Percentiles rank a stretch among this genome's conserved stretches.
phyloP scores from a whole-genome alignment of 1,284 basidiomycete species.

The Cystobasidium sp. region DNA sequence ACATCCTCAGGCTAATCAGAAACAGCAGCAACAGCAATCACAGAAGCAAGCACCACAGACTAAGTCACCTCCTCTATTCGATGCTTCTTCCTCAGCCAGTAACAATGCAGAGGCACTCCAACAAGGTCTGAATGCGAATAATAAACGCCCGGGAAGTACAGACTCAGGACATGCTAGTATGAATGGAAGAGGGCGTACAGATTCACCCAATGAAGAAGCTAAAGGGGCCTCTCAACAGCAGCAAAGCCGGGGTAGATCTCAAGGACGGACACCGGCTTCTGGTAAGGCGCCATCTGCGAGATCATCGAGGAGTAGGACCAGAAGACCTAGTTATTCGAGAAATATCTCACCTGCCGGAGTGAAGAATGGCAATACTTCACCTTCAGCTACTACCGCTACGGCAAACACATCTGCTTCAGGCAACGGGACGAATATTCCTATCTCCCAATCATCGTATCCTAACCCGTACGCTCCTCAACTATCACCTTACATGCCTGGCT shows the following conservation, averaged over 20 bases:
- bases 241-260: constrained; percentile 11
- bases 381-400: background rate
- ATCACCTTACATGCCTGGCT: constrained; percentile 18
- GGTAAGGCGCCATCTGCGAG: constrained; percentile 35
- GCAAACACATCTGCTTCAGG: background rate
- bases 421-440: background rate
- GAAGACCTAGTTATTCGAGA: constrained; percentile 34
- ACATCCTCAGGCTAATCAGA: background rate
- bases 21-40: constrained; percentile 6
- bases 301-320: constrained; percentile 23
- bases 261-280: constrained; percentile 22
- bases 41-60: background rate
- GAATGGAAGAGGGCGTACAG: background rate
- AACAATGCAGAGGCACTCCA: background rate
- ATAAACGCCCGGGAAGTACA: constrained; percentile 17
- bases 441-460: background rate
- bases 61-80: background rate
- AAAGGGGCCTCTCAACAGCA: constrained; percentile 6
- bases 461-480: constrained; percentile 26
- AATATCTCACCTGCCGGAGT: constrained; percentile 29
- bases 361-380: background rate
- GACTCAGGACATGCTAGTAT: background rate
- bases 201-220: constrained; percentile 17
- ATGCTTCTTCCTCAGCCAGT: background rate
- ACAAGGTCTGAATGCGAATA: constrained; percentile 6